phyloP scores from a whole-genome alignment of 2,329 filamentous ascomycete species.

The Acrodontium crateriforme region DNA sequence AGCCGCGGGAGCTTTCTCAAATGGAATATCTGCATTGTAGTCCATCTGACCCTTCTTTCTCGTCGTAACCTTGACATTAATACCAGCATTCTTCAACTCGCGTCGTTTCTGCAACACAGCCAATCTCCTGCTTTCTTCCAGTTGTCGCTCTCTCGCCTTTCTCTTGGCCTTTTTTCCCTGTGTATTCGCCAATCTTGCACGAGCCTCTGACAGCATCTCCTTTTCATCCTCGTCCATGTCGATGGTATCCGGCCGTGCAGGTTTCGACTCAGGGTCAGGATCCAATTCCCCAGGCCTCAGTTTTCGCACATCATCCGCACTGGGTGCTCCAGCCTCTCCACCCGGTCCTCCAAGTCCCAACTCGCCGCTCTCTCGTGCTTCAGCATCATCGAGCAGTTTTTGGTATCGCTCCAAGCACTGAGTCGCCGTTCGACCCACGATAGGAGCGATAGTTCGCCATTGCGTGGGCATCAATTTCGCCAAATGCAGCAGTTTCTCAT shows the following conservation, averaged over 20 bases:
- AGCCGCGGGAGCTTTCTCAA: slow-evolving; percentile 76
- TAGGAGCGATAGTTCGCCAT: slow-evolving; percentile 96
- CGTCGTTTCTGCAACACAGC: slow-evolving; percentile 87
- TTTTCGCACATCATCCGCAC: slow-evolving; percentile 79
- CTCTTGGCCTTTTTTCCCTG: slow-evolving; percentile 98
- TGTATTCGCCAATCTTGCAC: slow-evolving; percentile 89
- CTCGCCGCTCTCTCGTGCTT: slow-evolving; percentile 69
- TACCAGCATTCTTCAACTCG: slow-evolving; percentile 92
- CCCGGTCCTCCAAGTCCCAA: slow-evolving; percentile 75
- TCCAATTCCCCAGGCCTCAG: slow-evolving; percentile 80
- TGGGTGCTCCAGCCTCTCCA: slow-evolving; percentile 74
- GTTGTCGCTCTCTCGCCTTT: slow-evolving; percentile 86
- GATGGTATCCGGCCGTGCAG: slow-evolving; percentile 88
- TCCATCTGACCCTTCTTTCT: slow-evolving; percentile 97
- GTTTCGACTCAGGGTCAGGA: slow-evolving; percentile 93
- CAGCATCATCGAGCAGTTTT: slow-evolving; percentile 88
- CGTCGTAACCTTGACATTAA: slow-evolving; percentile 90
- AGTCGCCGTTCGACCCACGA: slow-evolving; percentile 89
- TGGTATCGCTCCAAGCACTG: slow-evolving; percentile 96
- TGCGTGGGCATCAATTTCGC: slow-evolving; percentile 98
- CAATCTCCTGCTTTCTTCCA: slow-evolving; percentile 84
- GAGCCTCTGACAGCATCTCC: slow-evolving; percentile 96
- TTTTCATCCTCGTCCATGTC: slow-evolving; percentile 98
- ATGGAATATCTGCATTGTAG: slow-evolving; percentile 97
- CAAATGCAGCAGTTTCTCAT: slow-evolving; percentile 90